Base-by-base conservation (phyloP, 1,284 basidiomycete species). In the Moesziomyces parantarcticus region DNA sequence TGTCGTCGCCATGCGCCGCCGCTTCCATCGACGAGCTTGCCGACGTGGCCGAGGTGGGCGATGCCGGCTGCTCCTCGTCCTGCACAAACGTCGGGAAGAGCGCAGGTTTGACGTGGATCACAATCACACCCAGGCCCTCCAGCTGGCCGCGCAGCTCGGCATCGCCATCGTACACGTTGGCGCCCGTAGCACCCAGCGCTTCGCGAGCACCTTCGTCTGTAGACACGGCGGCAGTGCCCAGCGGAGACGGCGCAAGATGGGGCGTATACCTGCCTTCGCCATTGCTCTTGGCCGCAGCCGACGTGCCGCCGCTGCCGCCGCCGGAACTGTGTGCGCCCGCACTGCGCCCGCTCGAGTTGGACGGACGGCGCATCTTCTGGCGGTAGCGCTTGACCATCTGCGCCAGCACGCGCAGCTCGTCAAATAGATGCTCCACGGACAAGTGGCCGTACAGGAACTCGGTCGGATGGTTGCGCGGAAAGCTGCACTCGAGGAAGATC, bases 401-500 rank as follows among this genome's bases (percentile, higher is more conserved):
- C 5, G 79, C 76, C 26, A 82, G 53, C 39, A 69, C 65, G 18
- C 65, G 51, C 41, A 82, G 50, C 49, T 82, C 81, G 47, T 78
- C 74, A 52, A 74, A 79, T 20, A 81, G 68, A 44, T 76, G 69
- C 42, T 65, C 65, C 18, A 77, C 76, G 20, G 69, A 73, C 54
- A 82, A 48, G 47, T 82, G 81, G 0, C 81, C 81, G 34, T 79
- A 82, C 6, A 82, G 51, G 18, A 79, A 70, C 56, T 77, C 67
- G 18, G 65, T 75, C 1, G 81, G 81, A 29, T 80, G 81, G 22
- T 62, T 40, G 41, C 59, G 47, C 1, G 71, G 66, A 50, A 79
- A 82, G 51, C 75, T 78, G 70, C 81, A 82, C 44, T 82, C 81
- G 4, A 82, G 48, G 34, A 82, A 81, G 22, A 82, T 60, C 25